A percentile compares a stretch with the other conserved stretches of the same genome.
Conservation (phyloP, 805 yeast genomes). For the Wickerhamomyces strasburgensis region DNA sequence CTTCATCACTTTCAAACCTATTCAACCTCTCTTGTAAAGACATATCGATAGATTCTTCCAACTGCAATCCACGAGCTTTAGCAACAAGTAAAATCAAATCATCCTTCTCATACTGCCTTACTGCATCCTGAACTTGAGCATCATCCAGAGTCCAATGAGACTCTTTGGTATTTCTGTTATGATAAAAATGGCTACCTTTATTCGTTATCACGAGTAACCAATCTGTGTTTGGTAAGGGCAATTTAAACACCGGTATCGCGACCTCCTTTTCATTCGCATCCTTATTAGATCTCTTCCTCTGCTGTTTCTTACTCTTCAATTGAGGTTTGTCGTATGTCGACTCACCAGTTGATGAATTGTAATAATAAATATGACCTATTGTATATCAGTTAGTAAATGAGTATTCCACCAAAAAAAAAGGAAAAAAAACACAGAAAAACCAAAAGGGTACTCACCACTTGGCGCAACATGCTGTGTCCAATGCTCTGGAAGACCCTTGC, state of each 20-base stretch:
- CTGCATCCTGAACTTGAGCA: conserved; percentile 21
- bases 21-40: not conserved
- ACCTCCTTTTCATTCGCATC: too few relatives aligned
- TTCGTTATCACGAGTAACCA: conserved; percentile 41
- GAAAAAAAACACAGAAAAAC: not conserved
- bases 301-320: conserved; percentile 1
- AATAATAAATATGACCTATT: conserved; percentile 32
- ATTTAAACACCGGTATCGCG: conserved; percentile 2
- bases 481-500: too few relatives aligned
- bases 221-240: conserved; percentile 9
- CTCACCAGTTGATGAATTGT: conserved; percentile 31
- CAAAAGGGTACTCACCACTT: too few relatives aligned
- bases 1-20: not conserved
- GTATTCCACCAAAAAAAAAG: not conserved
- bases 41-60: conserved; percentile 11
- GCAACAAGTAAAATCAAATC: conserved; percentile 31
- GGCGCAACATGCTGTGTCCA: too few relatives aligned
- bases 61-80: conserved; percentile 32
- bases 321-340: conserved; percentile 36
- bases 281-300: too few relatives aligned
- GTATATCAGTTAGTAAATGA: not conserved
- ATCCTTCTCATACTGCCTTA: conserved; percentile 25
- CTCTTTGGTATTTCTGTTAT: conserved; percentile 25
- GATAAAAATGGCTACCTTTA: conserved; percentile 39
- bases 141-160: conserved; percentile 36